Evolutionary conservation across 176 grass and related monocot genomes (phyloP), one percentile per base, ranked within the genome.

Genomic region (Dendrocalamus sinicus): DNA sequence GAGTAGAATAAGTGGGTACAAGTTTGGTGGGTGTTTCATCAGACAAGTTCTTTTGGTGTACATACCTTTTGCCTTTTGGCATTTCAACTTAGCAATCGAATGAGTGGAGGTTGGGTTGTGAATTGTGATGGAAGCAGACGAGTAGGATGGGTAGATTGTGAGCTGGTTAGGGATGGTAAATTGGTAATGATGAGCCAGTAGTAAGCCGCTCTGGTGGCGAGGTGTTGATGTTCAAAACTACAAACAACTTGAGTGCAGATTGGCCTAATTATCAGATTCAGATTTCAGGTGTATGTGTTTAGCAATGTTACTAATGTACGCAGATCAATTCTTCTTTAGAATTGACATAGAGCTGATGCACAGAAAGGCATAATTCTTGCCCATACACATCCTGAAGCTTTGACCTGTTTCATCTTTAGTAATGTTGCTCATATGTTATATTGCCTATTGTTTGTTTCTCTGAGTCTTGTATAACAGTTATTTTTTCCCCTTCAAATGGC

Each of bases 401-500:
- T 52, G 44, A 57, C 37, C 50, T 57, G 20, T 85, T 87, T 70
- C 23, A 80, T 13, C 28, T 79, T 19, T 58, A 51, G 30, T 32
- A 68, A 68, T 24, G 20, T 41, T 81, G 47, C 30, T 41, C 40
- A 12, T 37, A 81, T 72, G 7, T 12, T 87, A 3, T 19, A 61
- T 22, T 46, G 2, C 71, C 52, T 85, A 22, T 72, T 76, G 0
- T 41, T 9, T 76, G 19, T 61, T 73, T 83, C 37, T 74, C 37
- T 79, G 90, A 76, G 6, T 67, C 28, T 74, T 73, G 44, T 78
- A 69, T 76, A 30, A 81, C 23, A 61, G 8, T 1, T 62, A 12
- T 73, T 57, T 73, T 61, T n/a, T 85, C 57, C 57, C 5, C 57
- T 77, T 73, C 22, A 32, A 75, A 80, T 83, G 16, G 44, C 87